A percentile compares a stretch with the other conserved stretches of the same genome.
These are phyloP conservation scores for Solanum rostratum DNA, from an alignment of 257 asterid genomes.

Conservation along the genomic window DNA sequence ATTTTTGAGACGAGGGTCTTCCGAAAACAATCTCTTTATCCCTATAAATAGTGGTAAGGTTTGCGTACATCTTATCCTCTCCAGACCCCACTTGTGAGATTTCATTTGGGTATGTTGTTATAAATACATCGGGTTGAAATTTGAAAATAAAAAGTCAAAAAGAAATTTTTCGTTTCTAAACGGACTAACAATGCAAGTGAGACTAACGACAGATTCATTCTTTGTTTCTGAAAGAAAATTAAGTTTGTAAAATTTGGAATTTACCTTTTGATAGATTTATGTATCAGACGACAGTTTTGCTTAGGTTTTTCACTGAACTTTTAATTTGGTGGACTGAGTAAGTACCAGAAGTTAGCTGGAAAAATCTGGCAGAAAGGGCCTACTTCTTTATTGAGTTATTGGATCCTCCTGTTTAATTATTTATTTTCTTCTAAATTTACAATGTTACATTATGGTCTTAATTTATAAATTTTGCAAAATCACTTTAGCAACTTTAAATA, in stretches of 20 bases:
- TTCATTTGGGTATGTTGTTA: no score
- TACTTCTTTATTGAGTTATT: background rate
- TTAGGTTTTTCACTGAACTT: background rate
- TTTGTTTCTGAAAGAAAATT: background rate
- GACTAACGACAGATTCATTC: background rate
- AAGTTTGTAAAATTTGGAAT: background rate
- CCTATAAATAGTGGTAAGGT: no score
- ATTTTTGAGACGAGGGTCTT: no score
- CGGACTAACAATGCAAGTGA: background rate
- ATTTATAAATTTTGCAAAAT: background rate
- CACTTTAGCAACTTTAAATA: no score
- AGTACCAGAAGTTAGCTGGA: background rate
- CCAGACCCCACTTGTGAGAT: no score
- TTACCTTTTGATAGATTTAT: background rate
- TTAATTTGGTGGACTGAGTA: background rate
- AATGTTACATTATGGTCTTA: background rate
- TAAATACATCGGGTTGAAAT: no score
- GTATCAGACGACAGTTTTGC: background rate
- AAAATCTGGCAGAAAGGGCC: constrained; percentile 2
- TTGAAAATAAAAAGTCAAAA: background rate
- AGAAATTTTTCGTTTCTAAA: no score
- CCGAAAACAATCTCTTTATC: no score
- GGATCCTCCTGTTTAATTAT: background rate
- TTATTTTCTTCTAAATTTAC: background rate
- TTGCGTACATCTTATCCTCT: no score